Base-by-base conservation (phyloP, 2,329 filamentous ascomycete genomes). In the Ophiostoma sp. region DNA sequence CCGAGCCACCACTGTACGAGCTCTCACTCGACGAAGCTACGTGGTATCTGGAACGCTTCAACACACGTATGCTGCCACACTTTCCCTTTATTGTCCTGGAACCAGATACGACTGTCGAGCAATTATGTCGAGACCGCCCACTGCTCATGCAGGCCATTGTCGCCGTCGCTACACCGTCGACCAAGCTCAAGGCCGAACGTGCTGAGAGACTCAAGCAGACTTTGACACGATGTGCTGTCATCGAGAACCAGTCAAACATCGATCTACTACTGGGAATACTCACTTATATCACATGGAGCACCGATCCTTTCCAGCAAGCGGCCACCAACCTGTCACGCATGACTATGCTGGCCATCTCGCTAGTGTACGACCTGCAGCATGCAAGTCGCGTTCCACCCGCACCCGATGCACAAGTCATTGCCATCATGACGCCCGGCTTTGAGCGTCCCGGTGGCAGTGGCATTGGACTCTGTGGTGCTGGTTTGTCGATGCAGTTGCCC, bases 241-340 rank as follows among this genome's bases (percentile, higher is more conserved):
- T 80, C 11, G 71, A 79, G 36, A 77, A 77, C 22, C 74, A 80
- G 59, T 75, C 75, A 7, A 77, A 64, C 31, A 80, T 82, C 2
- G 82, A 83, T 73, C 71, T 83, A 63, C 77, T 83, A 5, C 78
- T 82, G 15, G 79, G 79, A 7, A 22, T 82, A 22, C 75, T 83
- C n/a, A 81, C 79, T 0, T 83, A 81, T 72, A 70, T 82, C 42
- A 76, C 80, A 66, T 83, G 82, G 82, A 81, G 81, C 72, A 80
- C 64, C 22, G 72, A 74, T 71, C 72, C 77, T 11, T 80, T 82
- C 69, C 79, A 81, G n/a, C 78, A 78, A 11, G 22, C 39, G 74
- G 77, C 50, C 72, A 77, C 78, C 71, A 77, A 78, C 31, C 22
- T 81, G 1, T 82, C 81, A 42, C 80, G 80, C 11, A 76, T 83